phyloP scores from a whole-genome alignment of 2,329 filamentous ascomycete genomes.

The Capronia coronata region DNA sequence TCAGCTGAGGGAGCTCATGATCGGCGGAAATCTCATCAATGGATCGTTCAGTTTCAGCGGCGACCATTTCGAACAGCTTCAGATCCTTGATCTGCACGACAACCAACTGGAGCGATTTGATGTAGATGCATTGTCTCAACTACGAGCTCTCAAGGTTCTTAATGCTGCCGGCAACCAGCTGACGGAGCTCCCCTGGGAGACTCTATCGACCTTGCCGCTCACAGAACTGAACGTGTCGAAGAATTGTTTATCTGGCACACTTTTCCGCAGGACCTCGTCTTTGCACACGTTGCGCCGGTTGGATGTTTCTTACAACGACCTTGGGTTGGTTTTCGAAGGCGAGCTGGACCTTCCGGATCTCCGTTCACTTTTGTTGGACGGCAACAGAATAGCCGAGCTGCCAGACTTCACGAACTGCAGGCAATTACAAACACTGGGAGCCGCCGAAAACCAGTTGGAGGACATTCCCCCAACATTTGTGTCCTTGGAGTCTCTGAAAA shows the following conservation, averaged over 20 bases:
- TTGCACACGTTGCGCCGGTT: conserved; percentile 71
- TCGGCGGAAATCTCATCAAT: conserved; percentile 69
- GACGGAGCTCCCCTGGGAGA: conserved; percentile 53
- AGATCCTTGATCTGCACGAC: conserved; percentile 71
- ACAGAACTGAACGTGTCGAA: conserved; percentile 67
- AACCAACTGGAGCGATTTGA: conserved; percentile 67
- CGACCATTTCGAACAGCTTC: conserved; percentile 59
- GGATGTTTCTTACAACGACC: conserved; percentile 69
- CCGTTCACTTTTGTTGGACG: conserved; percentile 67
- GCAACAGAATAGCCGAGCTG: conserved; percentile 68
- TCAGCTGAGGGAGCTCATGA: conserved; percentile 68
- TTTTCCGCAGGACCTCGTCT: conserved; percentile 33
- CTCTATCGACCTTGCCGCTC: conserved; percentile 15
- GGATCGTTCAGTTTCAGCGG: conserved; percentile 62
- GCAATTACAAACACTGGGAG: conserved; percentile 58
- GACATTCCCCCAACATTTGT: conserved; percentile 71
- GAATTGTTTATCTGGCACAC: conserved; percentile 56
- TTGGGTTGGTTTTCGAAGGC: conserved; percentile 49
- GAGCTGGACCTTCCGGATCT: conserved; percentile 63
- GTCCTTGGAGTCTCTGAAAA: conserved; percentile 60
- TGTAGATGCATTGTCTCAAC: conserved; percentile 57
- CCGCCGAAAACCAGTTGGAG: conserved; percentile 74
- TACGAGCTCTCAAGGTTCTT: conserved; percentile 64
- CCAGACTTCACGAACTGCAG: conserved; percentile 70
- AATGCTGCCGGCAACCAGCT: conserved; percentile 75